These are phyloP conservation scores for Brettanomyces naardenensis DNA, from an alignment of 805 yeast species.

Conservation along the genomic window DNA sequence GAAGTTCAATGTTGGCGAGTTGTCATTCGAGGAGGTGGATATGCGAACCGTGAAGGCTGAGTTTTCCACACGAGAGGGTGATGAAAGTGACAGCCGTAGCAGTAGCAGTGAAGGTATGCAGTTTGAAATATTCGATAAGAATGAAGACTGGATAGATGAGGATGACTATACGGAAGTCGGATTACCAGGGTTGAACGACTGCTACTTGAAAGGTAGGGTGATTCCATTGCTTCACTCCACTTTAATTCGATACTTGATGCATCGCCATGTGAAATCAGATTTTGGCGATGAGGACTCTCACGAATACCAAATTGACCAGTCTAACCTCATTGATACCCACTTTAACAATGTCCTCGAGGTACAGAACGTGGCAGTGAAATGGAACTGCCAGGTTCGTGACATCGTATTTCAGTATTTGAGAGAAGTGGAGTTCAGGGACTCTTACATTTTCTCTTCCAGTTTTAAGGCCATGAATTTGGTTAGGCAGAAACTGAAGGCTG, in stretches of 20 bases:
- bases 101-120: neutral
- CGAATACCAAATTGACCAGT: constrained; percentile 47
- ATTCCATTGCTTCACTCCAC: constrained; percentile 65
- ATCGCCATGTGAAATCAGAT: constrained; percentile 27
- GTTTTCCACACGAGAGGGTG: constrained; percentile 21
- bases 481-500: constrained; percentile 2
- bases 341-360: constrained; percentile 66
- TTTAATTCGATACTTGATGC: constrained; percentile 60
- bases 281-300: constrained; percentile 54
- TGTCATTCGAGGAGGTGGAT: constrained; percentile 48
- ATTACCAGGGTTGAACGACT: constrained; percentile 28
- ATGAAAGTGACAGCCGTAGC: neutral
- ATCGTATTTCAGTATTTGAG: constrained; percentile 52
- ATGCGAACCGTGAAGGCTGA: constrained; percentile 45
- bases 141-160: constrained; percentile 52
- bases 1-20: constrained; percentile 56
- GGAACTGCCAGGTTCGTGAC: constrained; percentile 70
- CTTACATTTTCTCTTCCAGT: constrained; percentile 29
- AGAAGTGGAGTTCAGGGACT: constrained; percentile 36
- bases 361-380: constrained; percentile 65
- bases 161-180: constrained; percentile 56
- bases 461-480: constrained; percentile 23
- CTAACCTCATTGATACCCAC: constrained; percentile 12
- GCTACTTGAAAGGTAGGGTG: constrained; percentile 35
- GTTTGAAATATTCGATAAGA: constrained; percentile 40